Conservation (phyloP, 1,284 basidiomycete species). For the Ustilago vetiveriae region DNA sequence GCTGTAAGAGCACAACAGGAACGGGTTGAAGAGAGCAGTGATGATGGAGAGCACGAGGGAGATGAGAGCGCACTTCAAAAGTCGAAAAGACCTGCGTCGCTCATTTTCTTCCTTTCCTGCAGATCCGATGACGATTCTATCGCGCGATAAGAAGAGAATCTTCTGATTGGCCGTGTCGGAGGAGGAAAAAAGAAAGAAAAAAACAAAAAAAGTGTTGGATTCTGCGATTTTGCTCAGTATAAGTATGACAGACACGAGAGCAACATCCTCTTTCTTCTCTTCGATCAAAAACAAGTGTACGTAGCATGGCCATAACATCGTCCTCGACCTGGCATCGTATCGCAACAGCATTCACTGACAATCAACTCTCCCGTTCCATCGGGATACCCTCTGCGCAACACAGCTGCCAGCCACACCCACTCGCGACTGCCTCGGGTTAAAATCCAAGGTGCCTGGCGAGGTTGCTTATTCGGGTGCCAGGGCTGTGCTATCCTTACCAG, state of each 20-base stretch:
- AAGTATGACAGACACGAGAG: constrained; percentile 8
- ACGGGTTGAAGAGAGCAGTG: too few relatives aligned
- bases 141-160: constrained; percentile 25
- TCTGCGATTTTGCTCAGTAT: constrained; percentile 4
- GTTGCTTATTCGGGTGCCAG: constrained; percentile 49
- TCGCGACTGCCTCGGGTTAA: constrained; percentile 48
- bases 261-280: constrained; percentile 15
- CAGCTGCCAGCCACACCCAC: constrained; percentile 63
- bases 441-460: constrained; percentile 41
- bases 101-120: constrained; percentile 9
- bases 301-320: constrained; percentile 23
- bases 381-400: not conserved
- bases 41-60: not conserved
- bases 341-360: constrained; percentile 1
- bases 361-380: not conserved
- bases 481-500: constrained; percentile 11
- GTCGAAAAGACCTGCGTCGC: too few relatives aligned
- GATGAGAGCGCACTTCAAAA: not conserved
- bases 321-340: not conserved
- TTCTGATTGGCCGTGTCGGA: too few relatives aligned
- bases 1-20: too few relatives aligned
- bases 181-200: not conserved
- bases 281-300: constrained; percentile 65
- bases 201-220: constrained; percentile 1
- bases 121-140: constrained; percentile 18